phyloP scores from a whole-genome alignment of 2,329 filamentous ascomycete species.

The Fusarium equiseti region DNA sequence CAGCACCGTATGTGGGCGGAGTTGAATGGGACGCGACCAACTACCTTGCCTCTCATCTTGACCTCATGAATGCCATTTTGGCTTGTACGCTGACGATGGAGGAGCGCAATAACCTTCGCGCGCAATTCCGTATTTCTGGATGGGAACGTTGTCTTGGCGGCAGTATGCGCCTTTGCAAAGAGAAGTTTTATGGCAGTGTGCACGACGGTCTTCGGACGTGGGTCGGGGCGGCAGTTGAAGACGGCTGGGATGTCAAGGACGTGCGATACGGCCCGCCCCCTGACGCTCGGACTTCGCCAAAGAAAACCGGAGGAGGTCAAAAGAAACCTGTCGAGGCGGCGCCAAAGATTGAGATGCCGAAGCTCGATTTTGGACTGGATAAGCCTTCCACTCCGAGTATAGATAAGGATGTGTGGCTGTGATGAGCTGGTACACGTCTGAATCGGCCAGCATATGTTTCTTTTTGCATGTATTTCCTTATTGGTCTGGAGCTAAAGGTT shows the following conservation, averaged over 20 bases:
- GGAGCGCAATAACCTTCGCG: constrained; percentile 83
- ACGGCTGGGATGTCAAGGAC: constrained; percentile 86
- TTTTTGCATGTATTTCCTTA: constrained; percentile 42
- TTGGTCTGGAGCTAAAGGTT: constrained; percentile 42
- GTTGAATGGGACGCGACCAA: constrained; percentile 99
- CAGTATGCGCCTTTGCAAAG: constrained; percentile 90
- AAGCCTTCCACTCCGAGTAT: constrained; percentile 47
- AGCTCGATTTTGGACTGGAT: constrained; percentile 63
- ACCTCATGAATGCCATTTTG: constrained; percentile 90
- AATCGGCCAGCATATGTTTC: constrained; percentile 38
- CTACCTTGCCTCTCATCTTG: constrained; percentile 91
- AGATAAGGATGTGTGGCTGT: constrained; percentile 52
- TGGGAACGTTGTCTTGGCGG: constrained; percentile 92
- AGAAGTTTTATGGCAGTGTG: constrained; percentile 95
- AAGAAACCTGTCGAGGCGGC: constrained; percentile 66
- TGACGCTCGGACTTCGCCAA: constrained; percentile 49
- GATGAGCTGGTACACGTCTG: constrained; percentile 27
- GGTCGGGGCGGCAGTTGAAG: constrained; percentile 87
- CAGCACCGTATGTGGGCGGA: constrained; percentile 94
- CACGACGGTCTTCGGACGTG: constrained; percentile 91
- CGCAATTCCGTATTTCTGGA: constrained; percentile 82
- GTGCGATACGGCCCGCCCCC: constrained; percentile 78
- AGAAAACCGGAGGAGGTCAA: constrained; percentile 54
- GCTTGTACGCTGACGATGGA: constrained; percentile 78
- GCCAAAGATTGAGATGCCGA: constrained; percentile 72